Base-by-base conservation (phyloP, 352 stramenopile species). In the Phytophthora foliorum region DNA sequence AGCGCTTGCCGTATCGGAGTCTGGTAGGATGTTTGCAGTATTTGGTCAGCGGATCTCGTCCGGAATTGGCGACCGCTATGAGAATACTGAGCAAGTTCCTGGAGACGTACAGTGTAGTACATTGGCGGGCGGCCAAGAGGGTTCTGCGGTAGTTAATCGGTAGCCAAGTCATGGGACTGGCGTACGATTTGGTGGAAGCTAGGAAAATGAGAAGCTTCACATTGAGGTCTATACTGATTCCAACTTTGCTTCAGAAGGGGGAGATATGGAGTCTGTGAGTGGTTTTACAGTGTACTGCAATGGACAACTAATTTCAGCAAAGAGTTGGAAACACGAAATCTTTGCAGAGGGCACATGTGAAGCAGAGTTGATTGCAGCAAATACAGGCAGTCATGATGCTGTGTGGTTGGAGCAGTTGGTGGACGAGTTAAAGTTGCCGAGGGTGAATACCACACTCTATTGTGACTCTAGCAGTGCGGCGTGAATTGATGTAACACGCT, bases 401-500 rank as follows among this genome's bases (percentile, higher is more conserved):
- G 38, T 63, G 3, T 59, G 62, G 53, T 21, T 69, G 9, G 45
- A 63, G 38, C 45, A 63, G 29, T n/a, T 63, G 46, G 46, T 64
- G 17, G 62, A 69, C 38, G 38, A 63, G 27, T n/a, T 69, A 8
- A 4, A 57, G n/a, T 32, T 63, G n/a, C 29, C 45, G 21, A 63
- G 62, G 44, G 46, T 13, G n/a, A 49, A 1, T 19, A 63, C 38
- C 16, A 48, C n/a, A 2, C 11, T 63, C 1, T 53, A 36, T 6
- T 67, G 52, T 58, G 64, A 62, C n/a, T 72, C 50, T 7, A 63
- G n/a, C 5, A 72, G 56, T 57, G 56, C 63, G 2, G n/a, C 9
- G 17, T 29, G 42, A 63, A 24, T 32, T 72, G 49, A 67, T 67
- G 49, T 11, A 61, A 14, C 56, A 72, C n/a, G 49, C 45, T 24